Base-by-base conservation (phyloP, 176 grass and related monocot genomes). In the Triticum turgidum region DNA sequence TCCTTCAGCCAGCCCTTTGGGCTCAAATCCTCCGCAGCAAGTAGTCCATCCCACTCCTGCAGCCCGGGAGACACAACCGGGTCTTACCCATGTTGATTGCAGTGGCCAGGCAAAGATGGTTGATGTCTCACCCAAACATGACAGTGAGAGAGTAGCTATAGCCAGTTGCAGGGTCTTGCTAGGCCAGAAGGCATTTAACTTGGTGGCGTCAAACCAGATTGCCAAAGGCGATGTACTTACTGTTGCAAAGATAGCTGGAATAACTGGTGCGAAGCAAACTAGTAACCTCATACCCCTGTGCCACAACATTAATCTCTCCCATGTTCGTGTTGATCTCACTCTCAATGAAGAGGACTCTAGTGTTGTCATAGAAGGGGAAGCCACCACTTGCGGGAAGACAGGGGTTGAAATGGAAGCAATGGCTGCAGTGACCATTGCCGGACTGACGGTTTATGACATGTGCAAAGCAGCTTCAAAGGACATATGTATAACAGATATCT, bases 371-470 rank as follows among this genome's bases (percentile, higher is more conserved):
- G 89, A 99, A 86, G 94, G 92, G 41, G 97, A 96, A 86, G 90
- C 91, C 35, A 73, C 88, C 61, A 92, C 86, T 24, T 91, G 37
- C 0, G 94, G 85, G 33, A 95, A 94, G 85, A 96, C 97, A 0
- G 96, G 94, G 49, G 89, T 94, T 79, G 94, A 99, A 85, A 99
- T 99, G 97, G 94, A 99, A 89, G 97, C 97, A 69, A 88, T 99
- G 90, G 87, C 90, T 67, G 97, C 97, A 35, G 97, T 94, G 62
- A 17, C 93, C 30, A 87, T 99, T 74, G 94, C 97, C 8, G 87
- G 97, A 37, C 94, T 96, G 25, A 96, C 97, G 18, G 77, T 99
- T 62, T 99, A 96, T 76, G 97, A 96, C 68, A 99, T 96, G 94
- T 99, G 97, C 89, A 99, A 99, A 88, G 94, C 90, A 51, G 90